A percentile compares a stretch with the other conserved stretches of the same genome.
Conservation (phyloP, 1,284 basidiomycete species). For the Cutaneotrichosporon curvatum region DNA sequence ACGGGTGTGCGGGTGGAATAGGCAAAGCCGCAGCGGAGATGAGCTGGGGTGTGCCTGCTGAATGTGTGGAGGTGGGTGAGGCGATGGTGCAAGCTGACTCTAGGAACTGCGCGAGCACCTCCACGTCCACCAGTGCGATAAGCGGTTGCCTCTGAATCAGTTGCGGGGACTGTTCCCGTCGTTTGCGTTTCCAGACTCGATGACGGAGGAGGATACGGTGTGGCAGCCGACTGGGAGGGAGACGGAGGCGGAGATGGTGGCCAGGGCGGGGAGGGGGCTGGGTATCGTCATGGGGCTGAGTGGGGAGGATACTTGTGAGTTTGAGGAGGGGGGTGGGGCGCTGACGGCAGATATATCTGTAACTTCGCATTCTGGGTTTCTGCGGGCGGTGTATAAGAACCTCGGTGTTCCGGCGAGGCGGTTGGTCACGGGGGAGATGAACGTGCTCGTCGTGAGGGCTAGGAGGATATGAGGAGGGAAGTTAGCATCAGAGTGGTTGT, state of each 20-base stretch:
- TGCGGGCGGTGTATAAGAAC: constrained; percentile 27
- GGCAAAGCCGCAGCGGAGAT: neutral
- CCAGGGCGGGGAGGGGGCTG: constrained; percentile 18
- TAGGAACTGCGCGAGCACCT: constrained; percentile 35
- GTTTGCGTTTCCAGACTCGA: constrained; percentile 17
- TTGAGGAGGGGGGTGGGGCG: neutral
- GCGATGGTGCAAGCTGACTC: neutral
- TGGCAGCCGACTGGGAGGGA: constrained; percentile 29
- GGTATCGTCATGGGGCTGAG: constrained; percentile 20
- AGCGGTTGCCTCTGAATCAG: constrained; percentile 11
- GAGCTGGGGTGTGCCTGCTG: constrained; percentile 18
- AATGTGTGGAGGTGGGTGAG: constrained; percentile 26
- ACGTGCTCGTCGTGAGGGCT: constrained; percentile 30
- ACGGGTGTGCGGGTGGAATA: no score
- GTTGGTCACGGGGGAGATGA: constrained; percentile 31
- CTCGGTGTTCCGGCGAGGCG: constrained; percentile 21
- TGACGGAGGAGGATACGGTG: constrained; percentile 23
- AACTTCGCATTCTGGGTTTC: constrained; percentile 28
- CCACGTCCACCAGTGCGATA: constrained; percentile 30
- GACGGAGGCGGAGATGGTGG: constrained; percentile 31
- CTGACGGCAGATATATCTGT: constrained; percentile 17
- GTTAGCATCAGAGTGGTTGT: no score
- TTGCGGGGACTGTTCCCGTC: constrained; percentile 22
- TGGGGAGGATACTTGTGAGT: constrained; percentile 21
- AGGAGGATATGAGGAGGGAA: neutral